Percentiles rank a stretch among this genome's conserved stretches.
Conservation (phyloP, 768 basidiomycete genomes). For the Pleurotus djamor region DNA sequence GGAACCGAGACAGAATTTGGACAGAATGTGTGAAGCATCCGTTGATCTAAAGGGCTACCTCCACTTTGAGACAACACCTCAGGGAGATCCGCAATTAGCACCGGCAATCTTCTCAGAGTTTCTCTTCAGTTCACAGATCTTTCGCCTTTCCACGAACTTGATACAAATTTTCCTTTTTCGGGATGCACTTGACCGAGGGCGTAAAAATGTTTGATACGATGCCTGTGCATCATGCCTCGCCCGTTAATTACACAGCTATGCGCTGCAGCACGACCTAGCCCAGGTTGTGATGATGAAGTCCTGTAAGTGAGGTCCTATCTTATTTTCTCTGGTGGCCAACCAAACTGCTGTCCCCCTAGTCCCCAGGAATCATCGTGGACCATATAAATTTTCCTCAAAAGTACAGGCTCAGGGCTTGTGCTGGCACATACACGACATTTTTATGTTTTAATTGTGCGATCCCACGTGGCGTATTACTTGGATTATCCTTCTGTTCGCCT, state of each 20-base stretch:
- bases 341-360: no score
- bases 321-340: no score
- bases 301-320: no score
- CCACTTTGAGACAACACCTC: not conserved
- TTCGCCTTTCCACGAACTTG: not conserved
- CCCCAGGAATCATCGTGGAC: not conserved
- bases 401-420: not conserved
- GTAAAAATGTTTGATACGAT: no score
- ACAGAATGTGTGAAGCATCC: not conserved
- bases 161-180: not conserved
- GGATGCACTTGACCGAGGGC: no score
- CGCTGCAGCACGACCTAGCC: no score
- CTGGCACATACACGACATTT: not conserved
- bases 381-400: not conserved
- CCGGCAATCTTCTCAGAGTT: not conserved
- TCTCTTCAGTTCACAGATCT: not conserved
- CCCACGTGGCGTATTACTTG: constrained; percentile 4
- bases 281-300: no score
- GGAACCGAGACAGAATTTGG: no score
- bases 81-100: not conserved
- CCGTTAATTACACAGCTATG: no score
- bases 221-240: no score
- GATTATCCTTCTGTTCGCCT: constrained; percentile 9
- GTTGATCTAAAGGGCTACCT: not conserved
- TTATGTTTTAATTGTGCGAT: constrained; percentile 5